These are phyloP conservation scores for Pycnococcus provasolii DNA, from an alignment of 139 green algal genomes.

Conservation along the genomic window DNA sequence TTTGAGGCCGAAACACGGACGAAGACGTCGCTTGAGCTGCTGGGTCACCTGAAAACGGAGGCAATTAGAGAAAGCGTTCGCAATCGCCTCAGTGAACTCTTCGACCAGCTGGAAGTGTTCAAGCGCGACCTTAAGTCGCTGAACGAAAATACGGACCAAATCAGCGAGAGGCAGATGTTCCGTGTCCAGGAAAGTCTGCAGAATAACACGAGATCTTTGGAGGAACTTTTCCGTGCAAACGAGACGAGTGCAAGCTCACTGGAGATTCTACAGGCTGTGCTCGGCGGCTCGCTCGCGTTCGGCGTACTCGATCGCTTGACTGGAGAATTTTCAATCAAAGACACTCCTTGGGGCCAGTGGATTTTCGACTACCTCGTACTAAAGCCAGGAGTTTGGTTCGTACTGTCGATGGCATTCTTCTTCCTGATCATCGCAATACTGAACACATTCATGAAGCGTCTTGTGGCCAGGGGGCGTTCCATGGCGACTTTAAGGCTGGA, in stretches of 20 bases:
- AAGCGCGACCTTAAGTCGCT: neutral
- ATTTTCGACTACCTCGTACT: neutral
- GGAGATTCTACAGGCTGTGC: conserved; percentile 26
- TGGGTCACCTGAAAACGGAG: too few relatives aligned
- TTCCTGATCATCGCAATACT: neutral
- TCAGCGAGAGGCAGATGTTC: conserved; percentile 12
- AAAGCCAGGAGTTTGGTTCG: neutral
- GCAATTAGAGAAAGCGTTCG: too few relatives aligned
- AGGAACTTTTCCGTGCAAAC: conserved; percentile 24
- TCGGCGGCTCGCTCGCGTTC: conserved; percentile 27
- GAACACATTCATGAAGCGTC: neutral
- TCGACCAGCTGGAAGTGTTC: too few relatives aligned
- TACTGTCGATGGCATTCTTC: neutral
- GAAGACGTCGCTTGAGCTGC: too few relatives aligned
- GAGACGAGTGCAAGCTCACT: conserved; percentile 7
- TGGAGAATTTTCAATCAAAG: neutral
- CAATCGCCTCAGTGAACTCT: too few relatives aligned
- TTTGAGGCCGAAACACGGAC: too few relatives aligned
- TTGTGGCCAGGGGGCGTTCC: too few relatives aligned
- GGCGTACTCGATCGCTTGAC: conserved; percentile 8
- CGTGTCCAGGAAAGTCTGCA: conserved; percentile 17
- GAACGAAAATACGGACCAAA: conserved; percentile 10
- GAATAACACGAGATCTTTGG: conserved; percentile 23
- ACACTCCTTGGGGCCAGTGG: neutral
- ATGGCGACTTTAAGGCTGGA: too few relatives aligned